Percentiles rank a stretch among this genome's conserved stretches.
phyloP scores from a whole-genome alignment of 345 rosid genomes.

The Syzygium aromaticum region DNA sequence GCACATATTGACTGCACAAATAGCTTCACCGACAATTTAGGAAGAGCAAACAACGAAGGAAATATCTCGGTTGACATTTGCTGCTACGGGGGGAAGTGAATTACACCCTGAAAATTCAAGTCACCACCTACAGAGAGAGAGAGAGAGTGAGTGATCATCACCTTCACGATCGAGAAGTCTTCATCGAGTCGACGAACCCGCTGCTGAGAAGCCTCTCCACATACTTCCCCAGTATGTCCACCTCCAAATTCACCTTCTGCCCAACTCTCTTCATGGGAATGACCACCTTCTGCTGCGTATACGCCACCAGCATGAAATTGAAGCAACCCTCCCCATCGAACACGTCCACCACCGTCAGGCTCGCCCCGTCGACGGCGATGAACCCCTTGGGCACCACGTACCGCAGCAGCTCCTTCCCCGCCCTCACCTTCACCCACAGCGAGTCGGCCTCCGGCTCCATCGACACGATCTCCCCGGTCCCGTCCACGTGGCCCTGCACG shows the following conservation, averaged over 20 bases:
- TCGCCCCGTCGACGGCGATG: slow-evolving; percentile 84
- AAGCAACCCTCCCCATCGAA: slow-evolving; percentile 68
- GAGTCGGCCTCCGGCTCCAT: slow-evolving; percentile 67
- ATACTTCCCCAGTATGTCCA: slow-evolving; percentile 85
- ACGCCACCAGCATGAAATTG: slow-evolving; percentile 77
- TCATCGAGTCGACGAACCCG: slow-evolving; percentile 44
- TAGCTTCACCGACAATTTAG: background rate
- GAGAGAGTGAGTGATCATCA: background rate
- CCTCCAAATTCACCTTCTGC: slow-evolving; percentile 87
- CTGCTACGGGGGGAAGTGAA: background rate
- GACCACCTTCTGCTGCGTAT: slow-evolving; percentile 72
- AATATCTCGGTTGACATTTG: background rate
- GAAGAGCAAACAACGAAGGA: background rate
- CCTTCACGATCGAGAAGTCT: slow-evolving; percentile 3
- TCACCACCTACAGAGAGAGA: background rate
- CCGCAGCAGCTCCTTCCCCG: slow-evolving; percentile 34
- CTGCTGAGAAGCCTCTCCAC: slow-evolving; percentile 78
- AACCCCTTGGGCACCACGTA: slow-evolving; percentile 84
- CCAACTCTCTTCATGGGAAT: slow-evolving; percentile 65
- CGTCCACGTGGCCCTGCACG: slow-evolving; percentile 95
- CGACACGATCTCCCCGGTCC: slow-evolving; percentile 66
- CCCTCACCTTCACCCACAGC: slow-evolving; percentile 76
- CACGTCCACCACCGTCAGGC: slow-evolving; percentile 87
- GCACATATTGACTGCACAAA: background rate
- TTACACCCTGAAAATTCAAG: background rate